Evolutionary conservation across 2,329 filamentous ascomycete species (phyloP).

Genomic region (Boeremia exigua): DNA sequence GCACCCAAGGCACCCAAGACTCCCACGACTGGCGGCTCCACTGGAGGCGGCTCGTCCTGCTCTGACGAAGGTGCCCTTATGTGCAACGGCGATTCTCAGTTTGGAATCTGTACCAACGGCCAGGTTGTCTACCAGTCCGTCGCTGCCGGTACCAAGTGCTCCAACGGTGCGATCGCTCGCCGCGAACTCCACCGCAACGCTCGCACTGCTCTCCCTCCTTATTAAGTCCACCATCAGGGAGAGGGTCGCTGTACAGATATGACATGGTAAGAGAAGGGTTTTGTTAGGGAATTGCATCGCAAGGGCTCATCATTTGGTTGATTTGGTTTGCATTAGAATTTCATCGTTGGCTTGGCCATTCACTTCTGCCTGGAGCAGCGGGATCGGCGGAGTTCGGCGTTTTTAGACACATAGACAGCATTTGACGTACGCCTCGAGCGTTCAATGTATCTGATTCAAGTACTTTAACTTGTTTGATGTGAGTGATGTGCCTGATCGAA

Average conservation of each 20-base stretch:
- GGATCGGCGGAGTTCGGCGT: slow-evolving; percentile 1
- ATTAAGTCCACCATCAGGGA: neutral
- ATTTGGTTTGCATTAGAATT: neutral
- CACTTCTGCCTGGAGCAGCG: slow-evolving; percentile 5
- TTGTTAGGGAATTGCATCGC: neutral
- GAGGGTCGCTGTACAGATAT: neutral
- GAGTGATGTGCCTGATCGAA: neutral
- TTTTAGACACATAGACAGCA: slow-evolving; percentile 7
- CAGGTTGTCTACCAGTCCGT: slow-evolving; percentile 48
- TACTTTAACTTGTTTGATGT: neutral
- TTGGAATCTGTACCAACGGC: slow-evolving; percentile 52
- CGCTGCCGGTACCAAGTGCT: slow-evolving; percentile 52
- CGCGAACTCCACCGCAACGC: slow-evolving; percentile 34
- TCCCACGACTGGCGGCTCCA: slow-evolving; percentile 3
- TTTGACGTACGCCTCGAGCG: slow-evolving; percentile 11
- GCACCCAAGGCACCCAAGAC: slow-evolving; percentile 5
- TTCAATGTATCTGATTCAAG: slow-evolving; percentile 8
- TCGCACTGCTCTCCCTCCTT: slow-evolving; percentile 17
- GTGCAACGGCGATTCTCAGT: slow-evolving; percentile 48
- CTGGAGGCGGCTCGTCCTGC: slow-evolving; percentile 29
- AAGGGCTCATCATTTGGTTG: neutral
- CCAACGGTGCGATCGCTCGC: slow-evolving; percentile 44
- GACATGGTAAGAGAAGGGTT: neutral
- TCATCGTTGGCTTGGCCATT: neutral
- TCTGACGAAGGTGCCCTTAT: slow-evolving; percentile 42